These are phyloP conservation scores for Madurella fahalii DNA, from an alignment of 2,329 filamentous ascomycete species.

Conservation along the genomic window DNA sequence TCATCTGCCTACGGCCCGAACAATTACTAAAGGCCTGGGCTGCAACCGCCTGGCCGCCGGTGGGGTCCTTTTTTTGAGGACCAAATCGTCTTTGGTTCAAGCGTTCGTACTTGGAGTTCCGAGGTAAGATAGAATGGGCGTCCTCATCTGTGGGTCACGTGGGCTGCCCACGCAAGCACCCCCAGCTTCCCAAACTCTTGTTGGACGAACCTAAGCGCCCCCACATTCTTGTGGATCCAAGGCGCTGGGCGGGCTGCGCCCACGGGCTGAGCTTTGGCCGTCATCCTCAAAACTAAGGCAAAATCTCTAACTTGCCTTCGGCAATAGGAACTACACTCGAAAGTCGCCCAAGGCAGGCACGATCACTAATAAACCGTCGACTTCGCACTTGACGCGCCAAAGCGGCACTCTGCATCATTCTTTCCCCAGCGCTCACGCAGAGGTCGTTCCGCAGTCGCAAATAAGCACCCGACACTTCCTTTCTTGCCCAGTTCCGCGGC, in stretches of 20 bases:
- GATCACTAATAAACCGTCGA: constrained; percentile 4
- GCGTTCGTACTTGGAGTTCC: too few species aligned
- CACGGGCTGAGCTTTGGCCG: not conserved
- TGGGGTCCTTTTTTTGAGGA: not conserved
- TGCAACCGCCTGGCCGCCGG: not conserved
- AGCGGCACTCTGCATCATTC: constrained; percentile 5
- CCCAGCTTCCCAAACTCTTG: too few species aligned
- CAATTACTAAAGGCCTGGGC: not conserved
- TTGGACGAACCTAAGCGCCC: not conserved
- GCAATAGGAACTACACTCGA: not conserved
- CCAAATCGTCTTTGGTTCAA: not conserved
- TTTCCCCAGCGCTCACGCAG: not conserved
- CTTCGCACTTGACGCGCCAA: constrained; percentile 7
- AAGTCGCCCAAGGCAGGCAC: constrained; percentile 2
- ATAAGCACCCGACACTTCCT: not conserved
- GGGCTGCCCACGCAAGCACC: not conserved
- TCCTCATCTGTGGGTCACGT: not conserved
- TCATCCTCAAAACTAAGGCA: constrained; percentile 20
- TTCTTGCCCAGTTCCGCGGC: not conserved
- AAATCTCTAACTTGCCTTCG: constrained; percentile 5
- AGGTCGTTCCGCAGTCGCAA: not conserved
- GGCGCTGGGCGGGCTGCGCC: not conserved
- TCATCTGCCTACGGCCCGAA: not conserved
- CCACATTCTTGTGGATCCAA: not conserved
- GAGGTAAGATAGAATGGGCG: too few species aligned